Conservation (phyloP, 2,329 filamentous ascomycete genomes). For the Fusarium fujikuroi region DNA sequence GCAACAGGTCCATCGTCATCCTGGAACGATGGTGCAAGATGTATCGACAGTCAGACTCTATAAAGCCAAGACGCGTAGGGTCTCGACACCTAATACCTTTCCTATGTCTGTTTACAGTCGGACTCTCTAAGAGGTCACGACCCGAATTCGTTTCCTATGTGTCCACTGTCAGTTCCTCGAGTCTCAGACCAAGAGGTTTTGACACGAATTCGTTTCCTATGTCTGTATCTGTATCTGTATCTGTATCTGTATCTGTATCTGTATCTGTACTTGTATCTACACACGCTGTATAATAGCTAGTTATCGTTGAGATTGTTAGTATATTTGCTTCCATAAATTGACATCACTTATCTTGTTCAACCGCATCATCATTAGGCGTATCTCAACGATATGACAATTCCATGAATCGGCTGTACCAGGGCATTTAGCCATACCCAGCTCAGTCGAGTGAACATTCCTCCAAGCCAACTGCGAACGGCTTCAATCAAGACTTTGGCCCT, state of each 20-base stretch:
- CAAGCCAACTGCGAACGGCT: background rate
- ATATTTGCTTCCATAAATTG: conserved; percentile 9
- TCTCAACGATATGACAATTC: background rate
- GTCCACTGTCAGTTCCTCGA: background rate
- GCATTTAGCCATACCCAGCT: background rate
- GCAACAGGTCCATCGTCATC: conserved; percentile 21
- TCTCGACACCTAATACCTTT: conserved; percentile 7
- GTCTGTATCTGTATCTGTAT: conserved; percentile 2
- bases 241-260: background rate
- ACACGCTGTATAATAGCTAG: conserved; percentile 18
- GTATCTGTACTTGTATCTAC: background rate
- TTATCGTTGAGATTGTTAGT: background rate
- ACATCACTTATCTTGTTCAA: background rate
- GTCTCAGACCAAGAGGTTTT: background rate
- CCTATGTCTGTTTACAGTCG: conserved; percentile 18
- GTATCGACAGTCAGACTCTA: conserved; percentile 34
- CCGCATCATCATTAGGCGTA: background rate
- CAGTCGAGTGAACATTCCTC: background rate
- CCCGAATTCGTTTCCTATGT: conserved; percentile 13
- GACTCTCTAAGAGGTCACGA: background rate
- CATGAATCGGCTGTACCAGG: background rate
- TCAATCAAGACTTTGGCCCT: background rate
- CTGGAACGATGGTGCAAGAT: conserved; percentile 36
- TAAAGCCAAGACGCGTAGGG: background rate
- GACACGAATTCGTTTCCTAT: conserved; percentile 21